These are phyloP conservation scores for Oryza glaberrima DNA, from an alignment of 176 grass and related monocot species.

Conservation along the genomic window DNA sequence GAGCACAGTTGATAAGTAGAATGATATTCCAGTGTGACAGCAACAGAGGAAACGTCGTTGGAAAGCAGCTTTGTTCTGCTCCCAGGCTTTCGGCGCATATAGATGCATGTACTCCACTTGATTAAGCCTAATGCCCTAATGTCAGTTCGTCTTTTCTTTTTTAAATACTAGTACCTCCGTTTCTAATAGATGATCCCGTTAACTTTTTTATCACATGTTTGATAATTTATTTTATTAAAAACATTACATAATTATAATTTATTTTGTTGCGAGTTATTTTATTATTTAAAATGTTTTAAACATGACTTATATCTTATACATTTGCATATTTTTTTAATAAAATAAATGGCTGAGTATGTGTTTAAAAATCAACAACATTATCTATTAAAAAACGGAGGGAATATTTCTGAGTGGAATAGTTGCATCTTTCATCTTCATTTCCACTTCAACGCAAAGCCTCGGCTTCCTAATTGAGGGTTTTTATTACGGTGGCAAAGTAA, in stretches of 20 bases:
- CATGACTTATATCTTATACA: no score
- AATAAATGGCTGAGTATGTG: no score
- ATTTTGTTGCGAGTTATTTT: no score
- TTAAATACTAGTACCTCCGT: no score
- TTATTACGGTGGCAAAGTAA: conserved; percentile 38
- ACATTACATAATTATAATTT: no score
- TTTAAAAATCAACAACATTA: no score
- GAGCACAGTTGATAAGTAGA: background rate
- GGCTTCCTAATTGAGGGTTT: conserved; percentile 10
- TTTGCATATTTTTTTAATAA: no score
- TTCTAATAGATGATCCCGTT: no score
- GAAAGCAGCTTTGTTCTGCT: background rate
- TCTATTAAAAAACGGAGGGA: no score
- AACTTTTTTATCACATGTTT: no score
- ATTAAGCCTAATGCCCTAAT: background rate
- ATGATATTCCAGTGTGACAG: background rate
- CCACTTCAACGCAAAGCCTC: conserved; percentile 13
- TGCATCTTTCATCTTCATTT: conserved; percentile 11
- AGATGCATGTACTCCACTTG: background rate
- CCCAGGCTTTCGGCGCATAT: conserved; percentile 32
- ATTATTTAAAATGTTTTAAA: no score
- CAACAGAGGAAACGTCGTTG: background rate
- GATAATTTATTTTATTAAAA: no score
- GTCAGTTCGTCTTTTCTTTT: conserved; percentile 3
- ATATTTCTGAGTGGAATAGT: conserved; percentile 8